These are phyloP conservation scores for Boletus rubropictus DNA, from an alignment of 768 basidiomycete genomes.

Conservation along the genomic window DNA sequence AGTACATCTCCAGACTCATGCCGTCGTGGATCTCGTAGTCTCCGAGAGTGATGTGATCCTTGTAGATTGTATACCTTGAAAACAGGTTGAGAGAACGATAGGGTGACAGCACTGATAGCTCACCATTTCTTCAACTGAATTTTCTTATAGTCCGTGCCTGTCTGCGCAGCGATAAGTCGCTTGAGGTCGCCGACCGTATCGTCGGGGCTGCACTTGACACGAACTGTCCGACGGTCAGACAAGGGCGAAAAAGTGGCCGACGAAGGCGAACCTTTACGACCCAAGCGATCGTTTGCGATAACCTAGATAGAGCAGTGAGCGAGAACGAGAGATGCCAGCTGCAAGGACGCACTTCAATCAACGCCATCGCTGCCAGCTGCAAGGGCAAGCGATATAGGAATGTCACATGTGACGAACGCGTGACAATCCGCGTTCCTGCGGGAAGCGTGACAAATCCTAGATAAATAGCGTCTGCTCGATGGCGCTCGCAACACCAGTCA, in stretches of 20 bases:
- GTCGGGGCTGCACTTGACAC: constrained; percentile 90
- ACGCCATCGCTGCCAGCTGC: constrained; percentile 33
- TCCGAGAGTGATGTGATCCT: constrained; percentile 90
- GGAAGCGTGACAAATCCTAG: constrained; percentile 7
- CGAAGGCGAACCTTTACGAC: constrained; percentile 69
- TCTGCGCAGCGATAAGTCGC: constrained; percentile 95
- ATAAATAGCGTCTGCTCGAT: constrained; percentile 11
- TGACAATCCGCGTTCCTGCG: constrained; percentile 14
- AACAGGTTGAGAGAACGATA: not conserved
- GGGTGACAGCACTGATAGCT: constrained; percentile 20
- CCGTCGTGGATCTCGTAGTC: constrained; percentile 94
- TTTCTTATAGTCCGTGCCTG: constrained; percentile 78
- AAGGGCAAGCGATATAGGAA: not conserved
- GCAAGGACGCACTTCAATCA: constrained; percentile 45
- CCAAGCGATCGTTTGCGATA: constrained; percentile 93
- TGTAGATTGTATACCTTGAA: constrained; percentile 86
- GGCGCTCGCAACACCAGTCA: constrained; percentile 29
- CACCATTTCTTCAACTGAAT: constrained; percentile 97
- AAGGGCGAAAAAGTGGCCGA: not conserved
- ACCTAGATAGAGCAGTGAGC: constrained; percentile 43
- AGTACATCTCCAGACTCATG: constrained; percentile 93
- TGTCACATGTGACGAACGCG: constrained; percentile 19
- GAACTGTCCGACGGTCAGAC: constrained; percentile 48
- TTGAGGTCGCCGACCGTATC: constrained; percentile 98
- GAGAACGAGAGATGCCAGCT: not conserved